Evolutionary conservation across 257 asterid genomes (phyloP).

Genomic region (Ligustrum vulgare): DNA sequence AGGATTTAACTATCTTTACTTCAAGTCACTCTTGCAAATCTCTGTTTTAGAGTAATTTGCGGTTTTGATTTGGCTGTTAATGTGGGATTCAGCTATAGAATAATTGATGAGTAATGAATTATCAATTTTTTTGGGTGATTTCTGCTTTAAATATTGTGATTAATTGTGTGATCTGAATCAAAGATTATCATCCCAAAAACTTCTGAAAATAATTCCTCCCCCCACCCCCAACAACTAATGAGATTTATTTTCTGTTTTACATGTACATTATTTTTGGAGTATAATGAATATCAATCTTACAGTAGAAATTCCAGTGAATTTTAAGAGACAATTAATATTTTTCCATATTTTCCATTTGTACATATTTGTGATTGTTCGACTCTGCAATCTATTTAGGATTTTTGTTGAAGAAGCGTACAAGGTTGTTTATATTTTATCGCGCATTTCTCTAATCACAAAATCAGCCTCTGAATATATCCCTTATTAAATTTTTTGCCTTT

Average conservation of each 20-base stretch:
- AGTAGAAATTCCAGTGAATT: not conserved
- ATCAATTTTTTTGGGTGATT: not conserved
- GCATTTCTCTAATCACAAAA: not conserved
- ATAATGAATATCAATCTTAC: not conserved
- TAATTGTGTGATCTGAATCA: no score
- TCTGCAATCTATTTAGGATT: not conserved
- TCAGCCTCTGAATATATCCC: not conserved
- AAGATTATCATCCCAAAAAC: not conserved
- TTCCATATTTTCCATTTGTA: not conserved
- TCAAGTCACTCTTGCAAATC: not conserved
- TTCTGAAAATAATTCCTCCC: no score
- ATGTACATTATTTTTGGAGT: not conserved
- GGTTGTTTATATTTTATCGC: not conserved
- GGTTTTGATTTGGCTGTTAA: not conserved
- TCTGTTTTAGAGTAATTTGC: not conserved
- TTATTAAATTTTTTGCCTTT: no score
- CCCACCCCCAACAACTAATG: no score
- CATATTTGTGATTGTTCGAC: not conserved
- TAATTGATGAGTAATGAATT: not conserved
- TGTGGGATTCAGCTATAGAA: not conserved
- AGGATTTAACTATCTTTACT: not conserved
- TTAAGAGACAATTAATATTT: not conserved
- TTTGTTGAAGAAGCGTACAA: not conserved
- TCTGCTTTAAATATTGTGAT: no score
- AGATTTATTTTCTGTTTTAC: no score